Conservation (phyloP, 2,329 filamentous ascomycete genomes). For the Fusarium caatingaense region DNA sequence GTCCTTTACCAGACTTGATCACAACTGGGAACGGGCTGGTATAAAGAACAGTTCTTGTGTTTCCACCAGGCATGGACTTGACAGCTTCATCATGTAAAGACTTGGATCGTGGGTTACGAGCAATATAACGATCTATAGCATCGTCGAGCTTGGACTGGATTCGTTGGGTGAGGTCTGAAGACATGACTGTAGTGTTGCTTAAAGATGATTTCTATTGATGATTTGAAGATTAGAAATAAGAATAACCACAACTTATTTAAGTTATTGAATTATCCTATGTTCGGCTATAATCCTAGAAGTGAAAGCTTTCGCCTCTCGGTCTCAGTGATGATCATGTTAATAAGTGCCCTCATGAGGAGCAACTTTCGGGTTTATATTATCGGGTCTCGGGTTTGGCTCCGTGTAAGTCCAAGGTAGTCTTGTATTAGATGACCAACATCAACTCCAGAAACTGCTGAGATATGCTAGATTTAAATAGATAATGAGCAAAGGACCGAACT, state of each 20-base stretch:
- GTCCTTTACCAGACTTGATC: conserved; percentile 53
- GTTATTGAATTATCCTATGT: not conserved
- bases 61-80: conserved; percentile 57
- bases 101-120: conserved; percentile 54
- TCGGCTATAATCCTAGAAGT: not conserved
- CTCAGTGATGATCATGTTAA: not conserved
- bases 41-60: conserved; percentile 59
- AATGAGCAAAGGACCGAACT: not conserved
- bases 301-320: conserved; percentile 22
- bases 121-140: conserved; percentile 50
- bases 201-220: not conserved
- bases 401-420: not conserved
- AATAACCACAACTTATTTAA: not conserved
- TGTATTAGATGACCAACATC: not conserved
- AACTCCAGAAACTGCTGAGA: not conserved
- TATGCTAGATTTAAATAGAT: not conserved
- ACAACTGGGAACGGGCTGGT: conserved; percentile 58
- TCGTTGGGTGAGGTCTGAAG: conserved; percentile 30
- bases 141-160: conserved; percentile 48
- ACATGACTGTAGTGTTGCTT: conserved; percentile 19
- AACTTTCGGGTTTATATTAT: conserved; percentile 27
- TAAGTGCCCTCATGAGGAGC: not conserved
- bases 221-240: not conserved
- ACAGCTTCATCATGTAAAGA: conserved; percentile 53
- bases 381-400: conserved; percentile 38